Evolutionary conservation across 495 filamentous ascomycete species (phyloP).

Genomic region (Trichoderma parareesei): DNA sequence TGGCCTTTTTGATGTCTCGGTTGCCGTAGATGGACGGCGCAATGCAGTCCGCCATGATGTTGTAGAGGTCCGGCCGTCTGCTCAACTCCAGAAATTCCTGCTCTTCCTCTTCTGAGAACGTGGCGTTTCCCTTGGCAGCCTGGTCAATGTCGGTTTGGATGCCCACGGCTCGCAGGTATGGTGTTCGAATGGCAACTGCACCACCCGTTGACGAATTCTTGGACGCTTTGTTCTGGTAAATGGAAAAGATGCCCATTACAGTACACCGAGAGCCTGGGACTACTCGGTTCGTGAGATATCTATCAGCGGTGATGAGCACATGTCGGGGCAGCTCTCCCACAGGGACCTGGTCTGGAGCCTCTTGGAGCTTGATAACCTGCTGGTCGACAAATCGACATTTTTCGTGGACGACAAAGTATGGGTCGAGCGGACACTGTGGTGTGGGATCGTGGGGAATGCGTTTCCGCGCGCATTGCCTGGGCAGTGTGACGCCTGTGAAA

Average conservation of each 20-base stretch:
- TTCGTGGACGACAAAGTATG: slow-evolving; percentile 92
- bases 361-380: slow-evolving; percentile 95
- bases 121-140: slow-evolving; percentile 73
- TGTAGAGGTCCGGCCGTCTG: slow-evolving; percentile 83
- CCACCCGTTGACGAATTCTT: slow-evolving; percentile 63
- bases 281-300: slow-evolving; percentile 92
- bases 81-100: slow-evolving; percentile 95
- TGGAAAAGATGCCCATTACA: slow-evolving; percentile 95
- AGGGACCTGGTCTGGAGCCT: slow-evolving; percentile 95
- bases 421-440: slow-evolving; percentile 80
- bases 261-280: slow-evolving; percentile 94
- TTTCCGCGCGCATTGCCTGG: slow-evolving; percentile 62
- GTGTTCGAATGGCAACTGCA: slow-evolving; percentile 90
- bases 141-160: slow-evolving; percentile 86
- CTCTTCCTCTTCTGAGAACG: slow-evolving; percentile 93
- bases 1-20: slow-evolving; percentile 95
- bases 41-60: slow-evolving; percentile 82
- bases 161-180: slow-evolving; percentile 90
- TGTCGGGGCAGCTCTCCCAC: slow-evolving; percentile 95
- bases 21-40: slow-evolving; percentile 98
- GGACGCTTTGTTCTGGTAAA: slow-evolving; percentile 83
- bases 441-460: slow-evolving; percentile 48
- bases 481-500: slow-evolving; percentile 77
- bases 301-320: slow-evolving; percentile 88
- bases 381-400: slow-evolving; percentile 95